A percentile compares a stretch with the other conserved stretches of the same genome.
These are phyloP conservation scores for Immersiporthe knoxdaviesiana DNA, from an alignment of 2,329 filamentous ascomycete species.

Conservation along the genomic window DNA sequence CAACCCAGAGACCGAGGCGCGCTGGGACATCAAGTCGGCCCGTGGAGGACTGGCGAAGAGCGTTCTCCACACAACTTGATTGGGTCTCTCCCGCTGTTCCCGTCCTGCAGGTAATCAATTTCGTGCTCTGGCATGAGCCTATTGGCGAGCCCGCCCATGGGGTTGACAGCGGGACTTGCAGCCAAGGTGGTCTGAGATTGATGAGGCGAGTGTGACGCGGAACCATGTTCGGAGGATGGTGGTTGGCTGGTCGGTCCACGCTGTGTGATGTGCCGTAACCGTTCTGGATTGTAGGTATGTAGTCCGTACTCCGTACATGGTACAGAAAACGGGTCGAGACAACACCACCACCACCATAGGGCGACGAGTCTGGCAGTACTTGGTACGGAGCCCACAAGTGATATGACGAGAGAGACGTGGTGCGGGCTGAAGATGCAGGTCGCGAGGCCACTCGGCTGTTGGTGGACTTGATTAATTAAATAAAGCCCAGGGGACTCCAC, in stretches of 20 bases:
- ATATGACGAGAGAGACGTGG: neutral
- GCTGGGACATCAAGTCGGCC: constrained; percentile 19
- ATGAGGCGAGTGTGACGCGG: constrained; percentile 9
- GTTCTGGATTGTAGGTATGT: neutral
- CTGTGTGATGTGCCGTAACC: neutral
- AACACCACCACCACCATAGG: neutral
- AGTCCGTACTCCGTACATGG: neutral
- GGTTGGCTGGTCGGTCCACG: neutral
- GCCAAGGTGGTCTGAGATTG: constrained; percentile 1
- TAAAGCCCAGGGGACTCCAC: neutral
- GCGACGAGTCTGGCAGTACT: neutral
- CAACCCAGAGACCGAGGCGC: constrained; percentile 8
- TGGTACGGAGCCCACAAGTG: neutral
- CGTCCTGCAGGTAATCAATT: constrained; percentile 11
- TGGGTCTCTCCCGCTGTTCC: neutral
- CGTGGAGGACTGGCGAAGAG: constrained; percentile 14
- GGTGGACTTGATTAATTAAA: neutral
- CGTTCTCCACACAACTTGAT: neutral
- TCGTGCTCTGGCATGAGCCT: constrained; percentile 9
- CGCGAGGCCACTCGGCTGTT: constrained; percentile 7
- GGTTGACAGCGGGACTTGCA: constrained; percentile 3
- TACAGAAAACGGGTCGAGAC: too few relatives aligned
- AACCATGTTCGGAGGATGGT: neutral
- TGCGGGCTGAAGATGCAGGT: constrained; percentile 12
- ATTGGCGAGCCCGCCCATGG: neutral